Evolutionary conservation across 371 early-diverging fungal species (phyloP), one percentile per base, ranked within the genome.

Genomic region (Cokeromyces recurvatus): DNA sequence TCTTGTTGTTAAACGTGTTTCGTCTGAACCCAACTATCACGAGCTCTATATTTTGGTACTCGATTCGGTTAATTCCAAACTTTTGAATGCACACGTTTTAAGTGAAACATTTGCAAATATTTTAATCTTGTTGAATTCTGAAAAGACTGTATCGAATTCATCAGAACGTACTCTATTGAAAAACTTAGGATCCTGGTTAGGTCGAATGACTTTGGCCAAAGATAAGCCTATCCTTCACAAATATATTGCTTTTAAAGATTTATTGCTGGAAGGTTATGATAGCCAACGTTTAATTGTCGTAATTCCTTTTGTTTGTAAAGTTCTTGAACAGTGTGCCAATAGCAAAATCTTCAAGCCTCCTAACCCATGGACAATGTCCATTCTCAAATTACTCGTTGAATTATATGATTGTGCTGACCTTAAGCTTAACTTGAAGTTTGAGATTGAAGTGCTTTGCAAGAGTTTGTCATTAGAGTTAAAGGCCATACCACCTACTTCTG

Each of bases 291-390:
- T 97, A 35, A 91, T 92, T 61, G 93, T 95, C 2, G 90, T 88
- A 2, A 93, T 98, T 38, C 98, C 98, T 19, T 97, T 98, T 58
- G 94, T 94, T 4, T 97, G 98, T 74, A 96, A 95, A 66, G 91
- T 97, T 1, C 68, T 97, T 38, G 92, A 94, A 55, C 94, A 95
- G 58, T 78, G 87, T 46, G 72, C 75, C 21, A 66, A 78, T 32
- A 89, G 91, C 59, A 84, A 73, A 29, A 87, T 96, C 2, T 98
- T 97, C 71, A 82, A 78, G 42, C 94, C 94, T 4, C 96, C 96
- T 11, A 97, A 96, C 67, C 98, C 98, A 14, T 98, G 97, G 97
- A 53, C 95, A 37, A 92, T 96, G 86, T 89, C 91, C n/a, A 90
- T 94, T 45, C 78, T 98, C 66, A 79, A 81, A 37, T 69, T 97